Conservation (phyloP, 139 green algal species). For the Choricystis sp. region DNA sequence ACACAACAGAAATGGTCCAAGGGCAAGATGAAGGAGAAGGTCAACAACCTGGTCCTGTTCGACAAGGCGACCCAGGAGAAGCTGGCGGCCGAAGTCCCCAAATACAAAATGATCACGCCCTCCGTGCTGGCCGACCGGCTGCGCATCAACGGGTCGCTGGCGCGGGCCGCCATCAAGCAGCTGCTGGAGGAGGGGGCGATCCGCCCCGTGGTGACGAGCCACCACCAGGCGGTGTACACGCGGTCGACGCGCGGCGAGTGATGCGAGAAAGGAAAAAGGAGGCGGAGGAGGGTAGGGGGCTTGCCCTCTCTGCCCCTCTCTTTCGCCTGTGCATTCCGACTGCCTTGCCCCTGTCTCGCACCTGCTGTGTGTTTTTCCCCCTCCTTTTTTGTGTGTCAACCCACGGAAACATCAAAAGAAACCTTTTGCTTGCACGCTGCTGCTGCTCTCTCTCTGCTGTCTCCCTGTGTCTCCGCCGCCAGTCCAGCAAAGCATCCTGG, state of each 20-base stretch:
- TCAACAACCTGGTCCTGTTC: conserved; percentile 97
- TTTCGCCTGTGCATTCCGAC: no score
- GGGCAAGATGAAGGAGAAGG: conserved; percentile 97
- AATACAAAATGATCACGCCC: conserved; percentile 99
- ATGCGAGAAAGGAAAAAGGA: no score
- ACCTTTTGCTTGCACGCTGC: no score
- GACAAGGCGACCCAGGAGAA: conserved; percentile 95
- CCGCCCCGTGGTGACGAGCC: conserved; percentile 60
- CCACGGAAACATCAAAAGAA: no score
- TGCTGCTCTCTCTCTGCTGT: no score
- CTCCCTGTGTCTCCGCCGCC: no score
- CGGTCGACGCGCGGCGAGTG: conserved; percentile 38
- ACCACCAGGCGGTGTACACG: conserved; percentile 86
- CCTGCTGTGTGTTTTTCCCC: no score
- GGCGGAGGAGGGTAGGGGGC: no score
- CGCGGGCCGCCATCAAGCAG: conserved; percentile 75
- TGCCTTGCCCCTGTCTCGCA: no score
- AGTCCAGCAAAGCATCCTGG: no score
- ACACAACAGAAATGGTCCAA: conserved; percentile 89
- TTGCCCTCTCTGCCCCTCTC: no score
- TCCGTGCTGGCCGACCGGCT: conserved; percentile 81
- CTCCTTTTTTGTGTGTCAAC: no score
- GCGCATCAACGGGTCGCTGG: conserved; percentile 76
- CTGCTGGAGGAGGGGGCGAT: conserved; percentile 75
- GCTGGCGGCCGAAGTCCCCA: conserved; percentile 88